phyloP scores from a whole-genome alignment of 1,284 basidiomycete species.

The Apiotrichum laibachii region DNA sequence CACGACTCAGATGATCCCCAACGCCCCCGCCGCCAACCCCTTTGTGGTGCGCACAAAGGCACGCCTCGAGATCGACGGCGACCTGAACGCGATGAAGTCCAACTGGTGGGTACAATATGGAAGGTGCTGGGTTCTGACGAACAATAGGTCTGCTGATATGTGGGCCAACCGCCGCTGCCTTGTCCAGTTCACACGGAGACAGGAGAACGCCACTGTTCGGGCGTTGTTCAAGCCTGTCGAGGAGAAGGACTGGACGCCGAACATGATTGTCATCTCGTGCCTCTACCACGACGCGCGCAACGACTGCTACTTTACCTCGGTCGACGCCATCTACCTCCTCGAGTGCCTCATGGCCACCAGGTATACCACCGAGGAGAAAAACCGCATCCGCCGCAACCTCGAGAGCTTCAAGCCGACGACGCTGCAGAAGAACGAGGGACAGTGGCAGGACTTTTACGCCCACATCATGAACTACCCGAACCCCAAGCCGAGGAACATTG shows the following conservation, averaged over 20 bases:
- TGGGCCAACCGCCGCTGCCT: slow-evolving; percentile 55
- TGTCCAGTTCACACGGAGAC: slow-evolving; percentile 57
- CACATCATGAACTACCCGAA: slow-evolving; percentile 92
- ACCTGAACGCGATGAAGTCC: slow-evolving; percentile 55
- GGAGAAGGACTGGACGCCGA: slow-evolving; percentile 52
- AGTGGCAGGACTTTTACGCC: slow-evolving; percentile 69
- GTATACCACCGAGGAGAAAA: slow-evolving; percentile 94
- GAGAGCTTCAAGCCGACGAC: slow-evolving; percentile 89
- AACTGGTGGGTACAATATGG: slow-evolving; percentile 51
- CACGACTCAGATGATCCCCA: slow-evolving; percentile 36
- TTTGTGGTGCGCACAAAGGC: slow-evolving; percentile 36
- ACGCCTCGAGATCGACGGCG: slow-evolving; percentile 51
- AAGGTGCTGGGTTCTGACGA: not conserved
- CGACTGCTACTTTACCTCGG: slow-evolving; percentile 84
- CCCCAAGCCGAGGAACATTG: slow-evolving; percentile 92
- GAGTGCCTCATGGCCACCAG: slow-evolving; percentile 79
- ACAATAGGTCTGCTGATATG: slow-evolving; percentile 52
- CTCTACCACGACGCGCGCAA: slow-evolving; percentile 79
- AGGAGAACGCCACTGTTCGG: slow-evolving; percentile 55
- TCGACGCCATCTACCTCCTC: slow-evolving; percentile 89
- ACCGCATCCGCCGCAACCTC: slow-evolving; percentile 87
- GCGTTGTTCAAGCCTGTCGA: slow-evolving; percentile 54
- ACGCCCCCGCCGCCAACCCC: slow-evolving; percentile 22
- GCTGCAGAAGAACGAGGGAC: slow-evolving; percentile 73
- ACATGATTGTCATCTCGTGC: slow-evolving; percentile 66